Percentiles rank a stretch among this genome's conserved stretches.
Conservation (phyloP, 768 basidiomycete species). For the Rhizopogon roseolus region DNA sequence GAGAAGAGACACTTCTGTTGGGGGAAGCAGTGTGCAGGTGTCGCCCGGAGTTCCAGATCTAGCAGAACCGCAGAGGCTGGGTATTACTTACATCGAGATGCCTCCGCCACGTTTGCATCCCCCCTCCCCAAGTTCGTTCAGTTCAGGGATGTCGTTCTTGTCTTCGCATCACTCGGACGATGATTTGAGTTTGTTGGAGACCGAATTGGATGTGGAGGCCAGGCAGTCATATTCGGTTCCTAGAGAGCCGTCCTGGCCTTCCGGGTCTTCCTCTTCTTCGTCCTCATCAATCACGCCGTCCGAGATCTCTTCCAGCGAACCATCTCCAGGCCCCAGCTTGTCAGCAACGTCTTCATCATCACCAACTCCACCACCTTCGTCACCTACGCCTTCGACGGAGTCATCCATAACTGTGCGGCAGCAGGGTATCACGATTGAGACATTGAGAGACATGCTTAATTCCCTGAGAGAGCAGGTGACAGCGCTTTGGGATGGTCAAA, state of each 20-base stretch:
- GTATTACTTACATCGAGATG: conserved; percentile 28
- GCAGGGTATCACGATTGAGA: conserved; percentile 30
- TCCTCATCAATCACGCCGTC: conserved; percentile 27
- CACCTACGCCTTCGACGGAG: conserved; percentile 33
- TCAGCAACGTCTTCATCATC: conserved; percentile 35
- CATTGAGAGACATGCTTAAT: conserved; percentile 50
- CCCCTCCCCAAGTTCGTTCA: conserved; percentile 34
- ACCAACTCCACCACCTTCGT: conserved; percentile 30
- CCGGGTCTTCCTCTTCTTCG: conserved; percentile 30
- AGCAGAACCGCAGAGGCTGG: conserved; percentile 14
- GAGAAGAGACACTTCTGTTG: conserved; percentile 39
- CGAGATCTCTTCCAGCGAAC: conserved; percentile 26
- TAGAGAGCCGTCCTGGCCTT: conserved; percentile 27
- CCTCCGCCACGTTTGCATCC: conserved; percentile 40
- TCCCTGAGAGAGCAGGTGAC: conserved; percentile 55
- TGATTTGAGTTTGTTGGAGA: conserved; percentile 45
- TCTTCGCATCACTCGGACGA: conserved; percentile 69
- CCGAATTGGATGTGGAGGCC: conserved; percentile 25
- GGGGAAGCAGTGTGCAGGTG: conserved; percentile 36
- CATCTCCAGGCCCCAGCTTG: conserved; percentile 32
- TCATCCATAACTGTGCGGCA: conserved; percentile 33
- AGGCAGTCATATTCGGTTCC: conserved; percentile 1
- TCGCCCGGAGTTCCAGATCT: conserved; percentile 22
- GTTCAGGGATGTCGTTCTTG: conserved; percentile 37
- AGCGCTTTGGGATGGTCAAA: conserved; percentile 61